Evolutionary conservation across 176 grass and related monocot species (phyloP).

Genomic region (Secale cereale): DNA sequence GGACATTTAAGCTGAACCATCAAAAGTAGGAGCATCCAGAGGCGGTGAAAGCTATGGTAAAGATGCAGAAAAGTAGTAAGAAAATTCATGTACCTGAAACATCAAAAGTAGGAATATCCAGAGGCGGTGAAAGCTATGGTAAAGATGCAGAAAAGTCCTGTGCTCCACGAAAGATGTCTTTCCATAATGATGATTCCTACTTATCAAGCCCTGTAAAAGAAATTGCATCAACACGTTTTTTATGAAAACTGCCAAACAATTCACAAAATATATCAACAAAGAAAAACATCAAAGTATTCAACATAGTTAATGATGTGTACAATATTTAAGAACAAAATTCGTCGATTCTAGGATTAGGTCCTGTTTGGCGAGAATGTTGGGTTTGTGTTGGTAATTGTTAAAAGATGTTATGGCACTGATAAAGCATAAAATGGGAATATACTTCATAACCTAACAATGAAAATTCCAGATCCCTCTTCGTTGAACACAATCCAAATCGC

Average conservation of each 20-base stretch:
- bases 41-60: slow-evolving; percentile 96
- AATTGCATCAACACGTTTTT: background rate
- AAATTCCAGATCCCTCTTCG: background rate
- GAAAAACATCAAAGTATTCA: background rate
- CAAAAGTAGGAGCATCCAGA: slow-evolving; percentile 97
- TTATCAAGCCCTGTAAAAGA: slow-evolving; percentile 43
- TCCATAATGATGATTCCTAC: slow-evolving; percentile 77
- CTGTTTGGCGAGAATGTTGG: background rate
- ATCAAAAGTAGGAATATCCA: slow-evolving; percentile 98
- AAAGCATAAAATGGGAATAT: background rate
- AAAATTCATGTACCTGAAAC: slow-evolving; percentile 62
- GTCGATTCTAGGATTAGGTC: background rate
- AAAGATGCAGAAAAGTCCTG: slow-evolving; percentile 94
- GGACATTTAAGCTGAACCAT: slow-evolving; percentile 35
- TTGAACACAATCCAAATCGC: background rate
- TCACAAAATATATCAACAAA: background rate
- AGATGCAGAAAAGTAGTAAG: slow-evolving; percentile 69
- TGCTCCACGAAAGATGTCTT: slow-evolving; percentile 98
- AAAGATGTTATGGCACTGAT: background rate
- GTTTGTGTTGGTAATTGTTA: background rate
- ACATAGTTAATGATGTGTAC: background rate
- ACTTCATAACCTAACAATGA: background rate
- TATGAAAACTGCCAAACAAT: background rate
- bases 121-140: slow-evolving; percentile 97
- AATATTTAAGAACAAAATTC: background rate